These are phyloP conservation scores for Filosporella fistucella DNA, from an alignment of 495 filamentous ascomycete species.

Conservation along the genomic window DNA sequence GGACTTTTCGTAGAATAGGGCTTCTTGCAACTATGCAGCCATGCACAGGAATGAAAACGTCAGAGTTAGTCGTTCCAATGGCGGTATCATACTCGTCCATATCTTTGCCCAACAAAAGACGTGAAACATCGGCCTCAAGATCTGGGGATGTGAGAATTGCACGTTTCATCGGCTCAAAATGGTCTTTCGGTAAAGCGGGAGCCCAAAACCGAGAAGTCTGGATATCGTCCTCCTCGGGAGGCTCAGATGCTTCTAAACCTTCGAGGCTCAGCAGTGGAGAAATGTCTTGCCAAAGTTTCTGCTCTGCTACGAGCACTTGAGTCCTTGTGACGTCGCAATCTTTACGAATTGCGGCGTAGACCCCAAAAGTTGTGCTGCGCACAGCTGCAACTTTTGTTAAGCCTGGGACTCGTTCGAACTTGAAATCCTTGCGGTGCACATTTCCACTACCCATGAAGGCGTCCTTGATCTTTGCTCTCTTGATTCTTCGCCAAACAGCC, in stretches of 20 bases:
- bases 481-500: constrained; percentile 84
- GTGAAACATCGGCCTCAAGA: constrained; percentile 21
- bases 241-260: constrained; percentile 34
- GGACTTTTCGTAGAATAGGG: constrained; percentile 55
- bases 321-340: constrained; percentile 79
- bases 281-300: constrained; percentile 70
- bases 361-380: constrained; percentile 80
- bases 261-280: constrained; percentile 61
- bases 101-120: constrained; percentile 24
- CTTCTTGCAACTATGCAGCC: constrained; percentile 76
- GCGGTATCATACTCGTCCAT: constrained; percentile 43
- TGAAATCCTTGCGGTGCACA: constrained; percentile 74
- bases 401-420: constrained; percentile 84
- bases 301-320: constrained; percentile 60
- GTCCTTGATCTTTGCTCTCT: constrained; percentile 75
- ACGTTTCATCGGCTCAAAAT: constrained; percentile 19
- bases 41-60: constrained; percentile 73
- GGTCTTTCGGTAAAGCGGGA: constrained; percentile 13
- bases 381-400: constrained; percentile 80
- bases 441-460: constrained; percentile 45
- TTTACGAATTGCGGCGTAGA: constrained; percentile 81
- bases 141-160: constrained; percentile 21
- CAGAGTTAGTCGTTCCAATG: constrained; percentile 40
- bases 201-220: constrained; percentile 13
- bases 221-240: constrained; percentile 2